Percentiles rank a stretch among this genome's conserved stretches.
Conservation (phyloP, 2,329 filamentous ascomycete species). For the Hypoxylon sp. region DNA sequence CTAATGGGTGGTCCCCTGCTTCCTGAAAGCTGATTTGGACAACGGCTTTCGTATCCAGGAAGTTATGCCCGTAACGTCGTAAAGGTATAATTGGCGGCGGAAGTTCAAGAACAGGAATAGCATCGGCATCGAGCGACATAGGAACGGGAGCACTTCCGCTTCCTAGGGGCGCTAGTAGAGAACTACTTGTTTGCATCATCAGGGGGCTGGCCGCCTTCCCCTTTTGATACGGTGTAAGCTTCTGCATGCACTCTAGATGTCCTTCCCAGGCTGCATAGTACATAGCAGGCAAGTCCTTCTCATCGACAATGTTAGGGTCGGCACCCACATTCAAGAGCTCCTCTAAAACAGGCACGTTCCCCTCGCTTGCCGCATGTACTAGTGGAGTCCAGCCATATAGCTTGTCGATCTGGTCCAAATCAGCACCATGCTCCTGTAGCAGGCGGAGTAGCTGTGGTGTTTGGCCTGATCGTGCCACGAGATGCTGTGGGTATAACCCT, state of each 20-base stretch:
- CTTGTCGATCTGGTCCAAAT: constrained; percentile 93
- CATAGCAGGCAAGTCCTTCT: constrained; percentile 93
- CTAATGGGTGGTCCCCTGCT: constrained; percentile 78
- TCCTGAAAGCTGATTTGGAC: constrained; percentile 92
- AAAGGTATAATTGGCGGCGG: constrained; percentile 97
- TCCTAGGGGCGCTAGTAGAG: constrained; percentile 58
- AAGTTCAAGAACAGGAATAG: constrained; percentile 90
- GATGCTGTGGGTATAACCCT: constrained; percentile 95
- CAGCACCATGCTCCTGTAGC: constrained; percentile 85
- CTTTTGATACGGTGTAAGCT: constrained; percentile 75
- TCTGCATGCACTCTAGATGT: constrained; percentile 91
- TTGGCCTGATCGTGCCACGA: constrained; percentile 90
- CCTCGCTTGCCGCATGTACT: constrained; percentile 96
- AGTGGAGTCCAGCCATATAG: constrained; percentile 97
- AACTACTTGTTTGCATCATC: constrained; percentile 57
- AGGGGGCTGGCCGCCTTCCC: constrained; percentile 60
- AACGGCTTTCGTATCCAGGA: constrained; percentile 96
- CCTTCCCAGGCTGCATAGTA: constrained; percentile 99
- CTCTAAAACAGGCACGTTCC: constrained; percentile 88
- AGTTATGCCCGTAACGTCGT: constrained; percentile 96
- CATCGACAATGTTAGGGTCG: constrained; percentile 84
- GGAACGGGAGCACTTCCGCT: constrained; percentile 67
- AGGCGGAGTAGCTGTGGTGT: constrained; percentile 83
- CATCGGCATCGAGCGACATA: constrained; percentile 83
- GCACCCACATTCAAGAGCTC: constrained; percentile 84